phyloP scores from a whole-genome alignment of 2,329 filamentous ascomycete species.

The Colletotrichum sp. region DNA sequence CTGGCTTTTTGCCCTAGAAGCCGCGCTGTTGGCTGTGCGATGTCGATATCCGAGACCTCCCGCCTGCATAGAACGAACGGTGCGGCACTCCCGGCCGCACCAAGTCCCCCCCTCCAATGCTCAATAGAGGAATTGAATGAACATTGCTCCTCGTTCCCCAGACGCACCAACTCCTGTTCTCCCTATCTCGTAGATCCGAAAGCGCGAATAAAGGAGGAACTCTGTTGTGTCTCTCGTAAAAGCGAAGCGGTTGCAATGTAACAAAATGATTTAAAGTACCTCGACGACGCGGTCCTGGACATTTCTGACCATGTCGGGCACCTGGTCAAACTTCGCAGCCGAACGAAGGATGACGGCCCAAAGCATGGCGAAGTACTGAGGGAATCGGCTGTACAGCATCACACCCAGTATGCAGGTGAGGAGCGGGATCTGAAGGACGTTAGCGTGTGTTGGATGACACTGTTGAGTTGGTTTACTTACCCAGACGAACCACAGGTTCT shows the following conservation, averaged over 20 bases:
- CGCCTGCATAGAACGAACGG: neutral
- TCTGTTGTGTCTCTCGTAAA: neutral
- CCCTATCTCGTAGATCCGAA: conserved; percentile 1
- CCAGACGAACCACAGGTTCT: conserved; percentile 74
- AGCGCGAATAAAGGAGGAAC: neutral
- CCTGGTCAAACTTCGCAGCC: conserved; percentile 3
- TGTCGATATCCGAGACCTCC: neutral
- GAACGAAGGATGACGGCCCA: conserved; percentile 20
- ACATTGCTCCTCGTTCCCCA: neutral
- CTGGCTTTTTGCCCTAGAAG: neutral
- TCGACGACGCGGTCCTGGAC: conserved; percentile 29
- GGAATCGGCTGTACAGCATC: conserved; percentile 57
- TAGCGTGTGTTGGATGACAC: conserved; percentile 15
- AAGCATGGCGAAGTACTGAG: conserved; percentile 43
- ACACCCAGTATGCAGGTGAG: conserved; percentile 53
- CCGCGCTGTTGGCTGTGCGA: neutral
- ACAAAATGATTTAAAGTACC: conserved; percentile 13
- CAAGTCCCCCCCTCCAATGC: neutral
- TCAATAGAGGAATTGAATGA: neutral
- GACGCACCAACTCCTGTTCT: conserved; percentile 17
- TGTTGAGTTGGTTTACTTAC: conserved; percentile 46
- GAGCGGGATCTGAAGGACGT: conserved; percentile 51
- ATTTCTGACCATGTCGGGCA: conserved; percentile 14
- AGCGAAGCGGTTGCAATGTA: neutral
- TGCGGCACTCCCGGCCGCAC: neutral